Conservation (phyloP, 1,284 basidiomycete genomes). For the Apiotrichum porosum region DNA sequence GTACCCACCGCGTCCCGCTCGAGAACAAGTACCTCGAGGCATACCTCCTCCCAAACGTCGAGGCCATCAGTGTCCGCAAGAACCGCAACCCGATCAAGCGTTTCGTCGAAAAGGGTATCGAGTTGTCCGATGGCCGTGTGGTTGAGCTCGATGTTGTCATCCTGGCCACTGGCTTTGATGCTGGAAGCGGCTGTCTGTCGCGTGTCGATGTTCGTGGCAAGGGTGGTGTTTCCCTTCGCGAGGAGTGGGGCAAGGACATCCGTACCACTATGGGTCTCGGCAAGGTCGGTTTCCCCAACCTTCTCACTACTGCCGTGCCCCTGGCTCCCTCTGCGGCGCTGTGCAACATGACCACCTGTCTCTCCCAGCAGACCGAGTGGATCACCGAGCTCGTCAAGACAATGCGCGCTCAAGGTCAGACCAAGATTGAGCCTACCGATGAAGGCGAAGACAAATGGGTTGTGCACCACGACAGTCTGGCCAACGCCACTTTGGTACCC, state of each 20-base stretch:
- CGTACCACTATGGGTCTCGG: conserved; percentile 9
- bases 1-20: conserved; percentile 15
- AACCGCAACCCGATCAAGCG: conserved; percentile 8
- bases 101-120: conserved; percentile 8
- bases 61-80: conserved; percentile 6
- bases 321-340: conserved; percentile 11
- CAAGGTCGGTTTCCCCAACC: conserved; percentile 15
- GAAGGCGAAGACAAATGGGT: conserved; percentile 13
- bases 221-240: conserved; percentile 2
- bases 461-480: conserved; percentile 8
- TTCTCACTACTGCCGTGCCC: conserved; percentile 11
- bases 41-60: conserved; percentile 10
- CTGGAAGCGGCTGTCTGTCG: conserved; percentile 6
- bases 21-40: conserved; percentile 11
- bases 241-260: conserved; percentile 14
- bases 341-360: conserved; percentile 16
- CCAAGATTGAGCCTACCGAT: conserved; percentile 4
- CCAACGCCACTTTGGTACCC: conserved; percentile 9
- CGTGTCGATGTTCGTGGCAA: conserved; percentile 11
- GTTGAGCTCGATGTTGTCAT: conserved; percentile 13
- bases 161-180: conserved; percentile 15
- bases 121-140: conserved; percentile 3
- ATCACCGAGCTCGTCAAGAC: conserved; percentile 2
- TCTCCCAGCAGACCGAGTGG: conserved; percentile 16
- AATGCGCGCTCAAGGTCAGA: conserved; percentile 4